Evolutionary conservation across 2,329 filamentous ascomycete genomes (phyloP), one percentile per base, ranked within the genome.

Genomic region (Botrytis tulipae): DNA sequence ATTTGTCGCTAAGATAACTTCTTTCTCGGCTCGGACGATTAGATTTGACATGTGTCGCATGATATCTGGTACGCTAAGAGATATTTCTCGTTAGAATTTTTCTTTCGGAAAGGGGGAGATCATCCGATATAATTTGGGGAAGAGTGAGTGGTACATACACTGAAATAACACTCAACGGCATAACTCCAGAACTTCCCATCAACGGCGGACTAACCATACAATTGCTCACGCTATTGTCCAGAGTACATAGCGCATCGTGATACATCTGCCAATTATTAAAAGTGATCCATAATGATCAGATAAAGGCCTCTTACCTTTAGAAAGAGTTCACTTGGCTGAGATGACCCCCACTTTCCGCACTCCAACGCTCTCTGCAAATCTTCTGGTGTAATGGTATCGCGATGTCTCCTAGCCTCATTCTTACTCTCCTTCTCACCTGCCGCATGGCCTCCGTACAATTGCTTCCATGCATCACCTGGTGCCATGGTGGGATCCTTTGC

Each of bases 1-100:
- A 77, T 93, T 94, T 0, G 93, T 95, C 0, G 90, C 90, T 16
- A 95, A 83, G 73, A 92, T 89, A 0, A 95, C 89, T 78, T 95
- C 93, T 48, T 87, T 87, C 78, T 93, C 86, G 0, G 93, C 93
- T 6, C 90, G 86, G 4, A 87, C 92, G 48, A 95, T 95, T 32
- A 93, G 84, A 77, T 95, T 94, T 1, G 91, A 89, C 83, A 93
- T 92, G 80, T 95, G 92, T 1, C 91, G 86, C 74, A 88, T 89
- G 42, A 94, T 88, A 79, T 95, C 92, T 0, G 90, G 89, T 35
- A 93, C 83, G 1, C 85, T 85, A 68, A n/a, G 32, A 40, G 75
- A 82, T 40, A 18, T 2, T 9, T 73, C 78, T n/a, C 44, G 65
- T 74, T 57, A 75, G 68, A 44, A 61, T 48, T 42, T 42, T 32